Conservation (phyloP, 345 rosid species). For the Pugionium cornutum region DNA sequence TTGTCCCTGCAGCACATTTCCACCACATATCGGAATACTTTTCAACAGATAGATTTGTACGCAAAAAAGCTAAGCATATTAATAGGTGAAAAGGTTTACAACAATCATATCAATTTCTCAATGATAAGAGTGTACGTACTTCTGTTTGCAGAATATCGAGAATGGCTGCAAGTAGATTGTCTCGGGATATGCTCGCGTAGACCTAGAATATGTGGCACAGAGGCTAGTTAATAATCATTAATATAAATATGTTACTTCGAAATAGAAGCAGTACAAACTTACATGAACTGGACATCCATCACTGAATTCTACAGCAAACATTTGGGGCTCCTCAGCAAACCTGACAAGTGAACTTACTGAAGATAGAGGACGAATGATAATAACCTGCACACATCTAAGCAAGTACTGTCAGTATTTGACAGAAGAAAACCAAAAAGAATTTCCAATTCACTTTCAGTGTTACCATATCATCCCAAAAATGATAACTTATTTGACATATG, state of each 20-base stretch:
- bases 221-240: conserved; percentile 37
- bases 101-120: conserved; percentile 12
- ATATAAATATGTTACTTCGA: conserved; percentile 12
- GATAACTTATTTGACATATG: conserved; percentile 2
- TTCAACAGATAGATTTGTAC: conserved; percentile 6
- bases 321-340: conserved; percentile 99
- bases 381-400: conserved; percentile 98
- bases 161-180: conserved; percentile 92
- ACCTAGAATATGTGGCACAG: conserved; percentile 54
- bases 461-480: conserved; percentile 16
- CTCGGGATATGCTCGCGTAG: conserved; percentile 93
- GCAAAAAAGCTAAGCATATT: neutral
- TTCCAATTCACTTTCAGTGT: conserved; percentile 17
- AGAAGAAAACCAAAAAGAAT: conserved; percentile 26
- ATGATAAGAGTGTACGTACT: conserved; percentile 53
- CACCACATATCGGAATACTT: conserved; percentile 19
- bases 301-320: conserved; percentile 93
- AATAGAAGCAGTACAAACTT: conserved; percentile 40
- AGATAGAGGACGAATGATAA: conserved; percentile 89
- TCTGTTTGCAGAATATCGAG: conserved; percentile 96
- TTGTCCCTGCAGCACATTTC: conserved; percentile 62
- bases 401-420: conserved; percentile 66
- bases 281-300: conserved; percentile 98
- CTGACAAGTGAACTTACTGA: conserved; percentile 89
- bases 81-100: conserved; percentile 7